These are phyloP conservation scores for Podospora pseudoanserina DNA, from an alignment of 495 filamentous ascomycete genomes.

Conservation along the genomic window DNA sequence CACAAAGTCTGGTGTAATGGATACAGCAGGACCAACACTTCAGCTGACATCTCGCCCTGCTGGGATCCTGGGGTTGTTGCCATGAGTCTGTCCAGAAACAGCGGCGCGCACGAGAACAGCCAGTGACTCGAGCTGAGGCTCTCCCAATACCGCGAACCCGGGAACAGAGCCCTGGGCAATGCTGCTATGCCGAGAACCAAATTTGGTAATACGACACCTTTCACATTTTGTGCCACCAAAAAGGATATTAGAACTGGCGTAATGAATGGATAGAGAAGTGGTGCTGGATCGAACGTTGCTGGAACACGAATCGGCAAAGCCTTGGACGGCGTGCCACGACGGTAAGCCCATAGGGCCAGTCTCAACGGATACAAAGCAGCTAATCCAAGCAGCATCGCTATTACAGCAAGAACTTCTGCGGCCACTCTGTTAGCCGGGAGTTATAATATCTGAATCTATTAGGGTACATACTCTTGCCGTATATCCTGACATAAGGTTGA, in stretches of 20 bases:
- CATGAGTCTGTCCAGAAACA: conserved; percentile 34
- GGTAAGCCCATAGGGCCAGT: conserved; percentile 41
- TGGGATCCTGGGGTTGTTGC: background rate
- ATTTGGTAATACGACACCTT: conserved; percentile 65
- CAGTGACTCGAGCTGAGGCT: conserved; percentile 66
- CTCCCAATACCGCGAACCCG: conserved; percentile 50
- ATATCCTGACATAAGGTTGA: conserved; percentile 31
- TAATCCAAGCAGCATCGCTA: conserved; percentile 26
- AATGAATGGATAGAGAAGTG: conserved; percentile 77
- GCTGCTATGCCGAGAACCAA: conserved; percentile 76
- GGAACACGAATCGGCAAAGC: conserved; percentile 54
- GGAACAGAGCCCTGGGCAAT: conserved; percentile 69
- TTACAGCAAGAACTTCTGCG: conserved; percentile 33
- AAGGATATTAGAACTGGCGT: conserved; percentile 76
- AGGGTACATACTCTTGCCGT: conserved; percentile 35
- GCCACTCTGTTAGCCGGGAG: conserved; percentile 12
- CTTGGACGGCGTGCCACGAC: conserved; percentile 32
- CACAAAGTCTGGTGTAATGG: conserved; percentile 84
- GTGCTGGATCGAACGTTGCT: conserved; percentile 80
- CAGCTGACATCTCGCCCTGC: conserved; percentile 42
- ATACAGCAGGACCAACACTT: conserved; percentile 67
- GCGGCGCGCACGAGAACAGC: conserved; percentile 62
- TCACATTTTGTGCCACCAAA: conserved; percentile 59
- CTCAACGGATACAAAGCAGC: conserved; percentile 46
- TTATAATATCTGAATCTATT: background rate